Percentiles rank a stretch among this genome's conserved stretches.
Evolutionary conservation across 495 filamentous ascomycete genomes (phyloP).

Genomic region (Chaetomium fimeti): DNA sequence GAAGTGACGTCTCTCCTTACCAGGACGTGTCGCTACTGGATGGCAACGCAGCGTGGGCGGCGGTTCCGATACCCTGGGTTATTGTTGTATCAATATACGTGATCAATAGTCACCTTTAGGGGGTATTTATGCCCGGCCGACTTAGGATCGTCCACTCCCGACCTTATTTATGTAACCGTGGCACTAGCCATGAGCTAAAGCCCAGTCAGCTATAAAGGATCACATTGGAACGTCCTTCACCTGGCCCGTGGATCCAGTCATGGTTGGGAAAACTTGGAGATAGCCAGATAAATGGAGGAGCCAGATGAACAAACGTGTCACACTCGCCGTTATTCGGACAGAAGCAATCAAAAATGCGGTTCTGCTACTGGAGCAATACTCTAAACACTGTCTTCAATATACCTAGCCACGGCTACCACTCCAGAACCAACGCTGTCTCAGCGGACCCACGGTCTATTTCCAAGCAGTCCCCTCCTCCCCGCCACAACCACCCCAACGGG

Average conservation of each 20-base stretch:
- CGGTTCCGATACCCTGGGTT: background rate
- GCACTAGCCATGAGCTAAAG: too few relatives aligned
- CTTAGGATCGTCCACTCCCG: background rate
- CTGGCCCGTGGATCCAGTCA: too few relatives aligned
- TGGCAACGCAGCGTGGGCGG: slow-evolving; percentile 1
- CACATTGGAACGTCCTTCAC: background rate
- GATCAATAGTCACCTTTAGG: background rate
- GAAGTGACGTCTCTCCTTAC: background rate
- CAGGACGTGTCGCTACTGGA: background rate
- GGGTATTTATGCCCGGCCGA: background rate
- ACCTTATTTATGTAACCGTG: too few relatives aligned
- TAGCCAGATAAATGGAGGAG: background rate
- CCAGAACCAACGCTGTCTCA: background rate
- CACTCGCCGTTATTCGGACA: background rate
- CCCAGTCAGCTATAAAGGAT: background rate
- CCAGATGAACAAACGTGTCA: background rate
- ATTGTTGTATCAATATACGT: slow-evolving; percentile 9
- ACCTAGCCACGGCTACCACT: background rate
- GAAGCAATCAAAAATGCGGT: background rate
- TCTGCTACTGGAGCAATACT: slow-evolving; percentile 8
- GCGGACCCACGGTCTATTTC: background rate
- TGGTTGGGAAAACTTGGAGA: background rate
- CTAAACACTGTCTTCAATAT: slow-evolving; percentile 12
- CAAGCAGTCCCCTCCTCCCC: background rate
- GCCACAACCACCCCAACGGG: background rate